Base-by-base conservation (phyloP, 1,284 basidiomycete species). In the Athelia psychrophila region DNA sequence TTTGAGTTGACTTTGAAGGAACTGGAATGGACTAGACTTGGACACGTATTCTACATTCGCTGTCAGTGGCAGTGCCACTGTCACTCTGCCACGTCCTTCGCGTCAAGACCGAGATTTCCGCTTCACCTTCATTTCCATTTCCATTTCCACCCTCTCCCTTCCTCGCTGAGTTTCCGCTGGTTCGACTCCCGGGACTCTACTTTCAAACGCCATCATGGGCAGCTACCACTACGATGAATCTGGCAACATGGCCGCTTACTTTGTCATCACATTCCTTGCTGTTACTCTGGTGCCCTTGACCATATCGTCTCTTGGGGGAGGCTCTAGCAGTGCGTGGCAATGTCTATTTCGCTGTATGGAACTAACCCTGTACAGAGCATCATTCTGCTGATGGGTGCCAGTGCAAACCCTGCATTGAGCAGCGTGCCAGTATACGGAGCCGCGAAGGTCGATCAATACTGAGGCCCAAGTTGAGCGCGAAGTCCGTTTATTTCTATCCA, bases 241-340 rank as follows among this genome's bases (percentile, higher is more conserved):
- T 49, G 93, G 93, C 58, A 86, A 85, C 59, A 88, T 95, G 82
- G 92, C 93, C 61, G 81, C 87, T 27, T 95, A 93, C 74, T 95
- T 95, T 71, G 73, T 93, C 55, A 83, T 95, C 53, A 92, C 92
- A 8, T 87, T 94, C 66, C 84, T 96, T 58, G 83, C 84, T 50
- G 77, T 95, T 58, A 65, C 93, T 51, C 83, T 96, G 53, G 68
- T 93, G 44, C 93, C 93, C 0, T 67, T 88, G 56, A 89, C 92
- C 0, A 63, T 90, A 4, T 30, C 27, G 27, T 66, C 79, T 20
- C 57, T 81, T 52, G 70, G 77, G 48, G 58, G 65, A 16, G 53
- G 61, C 33, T 56, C 65, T 55, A 74, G 83, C 80, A 50, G 27
- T 30, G 27, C 52, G 72, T 70, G 23, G 23, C 52, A 32, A 33